Conservation (phyloP, 768 basidiomycete species). For the Cyclocybe cylindracea region DNA sequence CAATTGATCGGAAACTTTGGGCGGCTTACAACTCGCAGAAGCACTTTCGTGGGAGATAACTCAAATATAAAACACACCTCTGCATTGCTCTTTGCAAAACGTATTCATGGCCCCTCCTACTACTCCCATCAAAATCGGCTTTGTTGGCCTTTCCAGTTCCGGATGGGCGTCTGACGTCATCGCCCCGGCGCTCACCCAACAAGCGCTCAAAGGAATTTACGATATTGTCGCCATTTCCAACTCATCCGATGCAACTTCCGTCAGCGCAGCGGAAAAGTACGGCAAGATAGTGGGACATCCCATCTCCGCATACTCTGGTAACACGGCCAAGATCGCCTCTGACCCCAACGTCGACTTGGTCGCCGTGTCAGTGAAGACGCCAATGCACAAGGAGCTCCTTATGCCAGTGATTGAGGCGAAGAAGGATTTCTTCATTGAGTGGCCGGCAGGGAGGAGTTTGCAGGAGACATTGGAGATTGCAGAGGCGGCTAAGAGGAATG, state of each 20-base stretch:
- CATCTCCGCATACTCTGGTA: slow-evolving; percentile 35
- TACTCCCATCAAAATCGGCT: no score
- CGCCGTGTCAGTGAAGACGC: slow-evolving; percentile 30
- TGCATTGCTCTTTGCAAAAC: no score
- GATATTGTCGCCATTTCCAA: slow-evolving; percentile 34
- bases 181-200: slow-evolving; percentile 21
- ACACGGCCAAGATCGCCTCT: slow-evolving; percentile 25
- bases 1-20: no score
- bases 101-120: no score
- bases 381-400: slow-evolving; percentile 25
- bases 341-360: slow-evolving; percentile 39
- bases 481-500: slow-evolving; percentile 25
- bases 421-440: slow-evolving; percentile 40
- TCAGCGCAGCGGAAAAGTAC: slow-evolving; percentile 30
- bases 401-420: slow-evolving; percentile 33
- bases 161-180: slow-evolving; percentile 29
- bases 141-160: slow-evolving; percentile 27
- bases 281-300: slow-evolving; percentile 17
- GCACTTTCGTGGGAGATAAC: no score
- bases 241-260: slow-evolving; percentile 26
- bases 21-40: no score
- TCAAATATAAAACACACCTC: no score
- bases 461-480: slow-evolving; percentile 34
- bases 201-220: slow-evolving; percentile 19
- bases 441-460: slow-evolving; percentile 32